These are phyloP conservation scores for Tricholoma flavovirens DNA, from an alignment of 768 basidiomycete genomes.

Conservation along the genomic window DNA sequence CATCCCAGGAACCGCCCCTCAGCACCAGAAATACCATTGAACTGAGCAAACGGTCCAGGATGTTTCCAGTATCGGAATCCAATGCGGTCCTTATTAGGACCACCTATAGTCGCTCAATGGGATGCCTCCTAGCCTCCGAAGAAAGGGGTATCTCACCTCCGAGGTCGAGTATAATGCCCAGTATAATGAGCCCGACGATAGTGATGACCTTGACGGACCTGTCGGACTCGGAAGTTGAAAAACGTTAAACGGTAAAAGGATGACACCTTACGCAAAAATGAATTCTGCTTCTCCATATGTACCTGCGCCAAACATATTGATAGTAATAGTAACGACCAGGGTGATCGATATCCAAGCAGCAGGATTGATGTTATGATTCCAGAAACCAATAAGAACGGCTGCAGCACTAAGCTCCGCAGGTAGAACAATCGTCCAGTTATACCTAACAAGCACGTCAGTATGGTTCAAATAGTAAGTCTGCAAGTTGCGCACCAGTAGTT, in stretches of 20 bases:
- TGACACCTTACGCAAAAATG: constrained; percentile 66
- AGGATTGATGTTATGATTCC: constrained; percentile 52
- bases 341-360: constrained; percentile 80
- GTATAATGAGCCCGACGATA: constrained; percentile 63
- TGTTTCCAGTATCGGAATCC: constrained; percentile 81
- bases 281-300: constrained; percentile 87
- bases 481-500: constrained; percentile 36
- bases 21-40: constrained; percentile 50
- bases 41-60: constrained; percentile 87
- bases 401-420: constrained; percentile 74
- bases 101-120: constrained; percentile 39
- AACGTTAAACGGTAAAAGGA: constrained; percentile 14
- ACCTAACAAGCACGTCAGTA: constrained; percentile 22
- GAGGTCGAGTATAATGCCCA: constrained; percentile 75
- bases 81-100: constrained; percentile 70
- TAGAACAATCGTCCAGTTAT: constrained; percentile 60
- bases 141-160: constrained; percentile 46
- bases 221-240: constrained; percentile 11
- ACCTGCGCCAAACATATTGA: constrained; percentile 72
- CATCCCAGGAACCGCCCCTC: constrained; percentile 69
- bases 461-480: neutral
- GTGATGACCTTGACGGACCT: constrained; percentile 88
- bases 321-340: constrained; percentile 66
- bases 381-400: constrained; percentile 71
- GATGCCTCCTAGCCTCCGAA: neutral